Conservation (phyloP, 768 basidiomycete genomes). For the Suillus fuscotomentosus region DNA sequence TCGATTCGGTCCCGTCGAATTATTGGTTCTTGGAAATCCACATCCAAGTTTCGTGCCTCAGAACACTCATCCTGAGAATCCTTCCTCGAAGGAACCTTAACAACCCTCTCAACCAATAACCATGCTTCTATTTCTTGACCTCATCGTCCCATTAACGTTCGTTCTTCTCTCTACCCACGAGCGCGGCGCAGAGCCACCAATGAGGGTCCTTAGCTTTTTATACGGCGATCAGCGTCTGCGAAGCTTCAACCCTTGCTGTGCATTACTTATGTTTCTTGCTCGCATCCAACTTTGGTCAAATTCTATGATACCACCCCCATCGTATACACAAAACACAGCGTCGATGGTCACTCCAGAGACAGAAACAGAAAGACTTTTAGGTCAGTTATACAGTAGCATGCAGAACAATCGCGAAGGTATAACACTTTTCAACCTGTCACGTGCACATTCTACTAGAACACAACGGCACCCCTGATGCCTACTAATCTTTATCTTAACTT, state of each 20-base stretch:
- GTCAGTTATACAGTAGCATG: too few species aligned
- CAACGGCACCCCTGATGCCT: not conserved
- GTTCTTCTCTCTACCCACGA: not conserved
- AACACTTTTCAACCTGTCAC: not conserved
- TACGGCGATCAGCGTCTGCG: constrained; percentile 4
- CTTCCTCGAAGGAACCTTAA: not conserved
- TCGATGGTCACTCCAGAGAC: too few species aligned
- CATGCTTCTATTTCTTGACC: not conserved
- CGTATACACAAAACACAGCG: too few species aligned
- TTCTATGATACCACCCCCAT: too few species aligned
- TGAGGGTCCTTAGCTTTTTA: not conserved
- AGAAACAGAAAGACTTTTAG: too few species aligned
- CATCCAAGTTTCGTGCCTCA: not conserved
- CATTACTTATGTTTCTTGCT: constrained; percentile 3
- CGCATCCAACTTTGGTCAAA: not conserved
- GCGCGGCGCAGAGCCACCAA: not conserved
- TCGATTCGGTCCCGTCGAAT: not conserved
- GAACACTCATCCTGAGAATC: not conserved
- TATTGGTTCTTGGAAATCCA: not conserved
- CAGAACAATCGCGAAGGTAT: not conserved
- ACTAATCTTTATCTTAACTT: not conserved
- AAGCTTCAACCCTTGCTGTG: constrained; percentile 8
- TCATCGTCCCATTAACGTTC: too few species aligned
- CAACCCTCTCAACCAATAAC: not conserved
- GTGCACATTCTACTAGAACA: not conserved